A percentile compares a stretch with the other conserved stretches of the same genome.
phyloP scores from a whole-genome alignment of 345 rosid species.

The Cardiospermum halicacabum region DNA sequence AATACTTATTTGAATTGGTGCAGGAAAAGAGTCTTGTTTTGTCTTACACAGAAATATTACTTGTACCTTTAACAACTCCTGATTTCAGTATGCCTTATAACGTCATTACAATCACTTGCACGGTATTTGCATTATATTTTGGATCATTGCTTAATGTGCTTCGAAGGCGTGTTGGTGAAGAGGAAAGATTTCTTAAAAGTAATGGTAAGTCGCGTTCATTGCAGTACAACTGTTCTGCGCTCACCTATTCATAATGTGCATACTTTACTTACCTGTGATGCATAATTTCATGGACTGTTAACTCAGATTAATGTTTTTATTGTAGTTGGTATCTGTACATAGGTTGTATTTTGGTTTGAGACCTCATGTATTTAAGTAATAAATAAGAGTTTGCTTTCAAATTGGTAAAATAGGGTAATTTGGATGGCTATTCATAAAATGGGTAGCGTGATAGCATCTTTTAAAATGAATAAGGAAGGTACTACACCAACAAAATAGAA shows the following conservation, averaged over 20 bases:
- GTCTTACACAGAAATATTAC: slow-evolving; percentile 86
- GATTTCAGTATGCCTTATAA: slow-evolving; percentile 99
- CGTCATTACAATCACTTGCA: slow-evolving; percentile 92
- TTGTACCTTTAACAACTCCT: slow-evolving; percentile 90
- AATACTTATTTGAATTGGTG: slow-evolving; percentile 20
- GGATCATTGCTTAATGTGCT: slow-evolving; percentile 90
- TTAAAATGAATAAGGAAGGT: too few species aligned
- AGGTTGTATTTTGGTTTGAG: neutral
- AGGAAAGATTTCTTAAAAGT: slow-evolving; percentile 66
- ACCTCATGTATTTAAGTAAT: neutral
- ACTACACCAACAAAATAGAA: too few species aligned
- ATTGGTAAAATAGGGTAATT: too few species aligned
- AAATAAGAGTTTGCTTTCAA: too few species aligned
- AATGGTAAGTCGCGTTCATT: slow-evolving; percentile 46
- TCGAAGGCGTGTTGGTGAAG: slow-evolving; percentile 64
- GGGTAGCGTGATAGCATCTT: too few species aligned
- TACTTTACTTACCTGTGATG: neutral
- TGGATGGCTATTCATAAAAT: too few species aligned
- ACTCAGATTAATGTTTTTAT: neutral
- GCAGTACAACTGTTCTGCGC: neutral
- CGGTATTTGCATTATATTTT: slow-evolving; percentile 77
- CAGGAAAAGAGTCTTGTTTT: slow-evolving; percentile 64
- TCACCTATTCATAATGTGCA: neutral
- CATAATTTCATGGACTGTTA: neutral
- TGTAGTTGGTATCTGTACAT: neutral